Evolutionary conservation across 2,329 filamentous ascomycete species (phyloP), one percentile per base, ranked within the genome.

Genomic region (Sphaerostilbella broomeana): DNA sequence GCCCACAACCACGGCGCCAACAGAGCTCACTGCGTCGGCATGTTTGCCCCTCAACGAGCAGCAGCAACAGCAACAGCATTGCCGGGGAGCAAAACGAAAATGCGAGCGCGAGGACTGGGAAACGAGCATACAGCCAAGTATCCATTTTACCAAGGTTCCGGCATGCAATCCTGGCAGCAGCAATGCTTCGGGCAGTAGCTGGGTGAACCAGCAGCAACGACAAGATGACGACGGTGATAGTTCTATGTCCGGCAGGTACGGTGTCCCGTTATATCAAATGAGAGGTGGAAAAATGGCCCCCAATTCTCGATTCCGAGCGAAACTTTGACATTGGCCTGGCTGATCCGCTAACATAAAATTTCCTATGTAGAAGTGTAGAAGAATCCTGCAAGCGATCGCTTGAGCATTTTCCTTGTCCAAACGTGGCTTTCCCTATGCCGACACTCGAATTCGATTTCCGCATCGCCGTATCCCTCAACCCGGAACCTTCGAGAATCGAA

Each of bases 361-460:
- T 48, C 30, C 24, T 50, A 36, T 42, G 22, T 33, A 58, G 51
- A 43, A 61, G 52, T 38, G 56, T 64, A 39, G 62, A 65, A 44
- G 62, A 65, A 36, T 52, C 59, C 12, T 62, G 58, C 43, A 59
- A 61, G 43, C 59, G 62, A 28, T 55, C 61, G 8, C 52, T 65
- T 13, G 55, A 59, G 32, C 62, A 65, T 37, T 65, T 65, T 25
- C 63, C 64, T n/a, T 61, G 64, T 45, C 63, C 68, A 13, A 52
- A 57, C 27, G 47, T 70, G 22, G 58, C 58, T 4, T 62, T 73
- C 35, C 68, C 70, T 11, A 62, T 64, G 49, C 69, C 69, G 5
- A 61, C 58, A 25, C 60, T 72, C 35, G 62, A 62, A 35, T 69
- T 72, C 31, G 69, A 73, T 49, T 72, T 73, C 47, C 67, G 69